Percentiles rank a stretch among this genome's conserved stretches.
phyloP scores from a whole-genome alignment of 2,329 filamentous ascomycete species.

The Curvularia hawaiiensis region DNA sequence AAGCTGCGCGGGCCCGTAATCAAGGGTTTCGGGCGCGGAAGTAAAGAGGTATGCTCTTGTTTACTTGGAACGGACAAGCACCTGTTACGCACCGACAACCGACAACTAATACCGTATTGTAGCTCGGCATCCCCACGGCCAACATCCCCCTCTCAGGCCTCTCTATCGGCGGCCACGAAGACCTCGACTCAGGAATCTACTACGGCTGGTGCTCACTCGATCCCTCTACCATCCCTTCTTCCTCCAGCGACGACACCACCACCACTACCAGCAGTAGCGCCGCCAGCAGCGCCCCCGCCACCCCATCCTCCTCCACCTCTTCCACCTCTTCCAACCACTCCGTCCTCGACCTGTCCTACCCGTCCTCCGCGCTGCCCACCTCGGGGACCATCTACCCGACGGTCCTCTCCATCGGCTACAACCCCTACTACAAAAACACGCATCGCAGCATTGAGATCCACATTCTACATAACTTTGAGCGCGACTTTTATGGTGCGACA shows the following conservation, averaged over 20 bases:
- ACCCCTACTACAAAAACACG: conserved; percentile 95
- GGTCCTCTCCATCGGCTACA: conserved; percentile 69
- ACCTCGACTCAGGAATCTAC: conserved; percentile 81
- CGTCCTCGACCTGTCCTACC: conserved; percentile 33
- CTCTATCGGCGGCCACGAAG: conserved; percentile 67
- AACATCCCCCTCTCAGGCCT: conserved; percentile 77
- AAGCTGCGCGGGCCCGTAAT: conserved; percentile 86
- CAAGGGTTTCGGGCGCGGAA: conserved; percentile 90
- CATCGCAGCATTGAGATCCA: conserved; percentile 88
- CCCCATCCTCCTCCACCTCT: conserved; percentile 20
- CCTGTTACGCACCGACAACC: no score
- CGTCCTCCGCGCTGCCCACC: conserved; percentile 17
- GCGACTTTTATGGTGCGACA: conserved; percentile 83
- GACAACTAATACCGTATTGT: neutral
- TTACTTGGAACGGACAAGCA: no score
- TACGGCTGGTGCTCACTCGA: conserved; percentile 86
- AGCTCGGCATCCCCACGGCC: conserved; percentile 96
- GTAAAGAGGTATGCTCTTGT: conserved; percentile 71
- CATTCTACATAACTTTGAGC: conserved; percentile 75
- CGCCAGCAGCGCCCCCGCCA: conserved; percentile 27
- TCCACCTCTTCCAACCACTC: conserved; percentile 32
- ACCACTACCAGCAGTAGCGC: conserved; percentile 32
- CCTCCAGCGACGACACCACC: no score
- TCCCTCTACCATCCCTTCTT: conserved; percentile 45
- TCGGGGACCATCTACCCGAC: conserved; percentile 36